Base-by-base conservation (phyloP, 495 filamentous ascomycete species). In the Xylaria grammica region DNA sequence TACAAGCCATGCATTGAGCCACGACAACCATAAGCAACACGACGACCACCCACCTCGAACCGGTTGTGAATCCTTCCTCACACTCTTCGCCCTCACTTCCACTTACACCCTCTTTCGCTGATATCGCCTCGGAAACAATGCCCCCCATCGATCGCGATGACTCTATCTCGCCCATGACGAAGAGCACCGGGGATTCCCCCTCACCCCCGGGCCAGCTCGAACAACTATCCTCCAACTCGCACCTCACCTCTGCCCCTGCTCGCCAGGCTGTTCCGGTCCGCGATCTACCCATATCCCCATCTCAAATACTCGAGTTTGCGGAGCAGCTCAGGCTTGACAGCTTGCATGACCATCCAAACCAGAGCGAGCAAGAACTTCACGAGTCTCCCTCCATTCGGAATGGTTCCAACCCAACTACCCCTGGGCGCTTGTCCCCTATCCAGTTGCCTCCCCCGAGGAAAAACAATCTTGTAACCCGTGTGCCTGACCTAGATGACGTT, bases 301-400 rank as follows among this genome's bases (percentile, higher is more conserved):
- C 27, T 9, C 63, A 60, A 51, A 62, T 71, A 46, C 63, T 58
- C 27, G 55, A 36, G 68, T 69, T 36, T 60, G 60, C 62, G 3
- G 30, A 64, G 32, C 52, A 62, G 60, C 66, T 34, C 58, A 62
- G 46, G 50, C 53, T 56, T 5, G 67, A 67, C 22, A 74, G 78
- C 24, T 60, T 80, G 4, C 20, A 65, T 8, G 81, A 85, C 66
- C 79, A 83, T 63, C 51, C 82, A 32, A 82, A 83, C 65, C 76
- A 76, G 29, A 78, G 2, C 9, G 38, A 46, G n/a, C 30, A 75
- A 2, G 48, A 67, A 27, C 74, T 77, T 6, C 77, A 81, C 54
- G 75, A 77, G 5, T 63, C 56, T 10, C 29, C 66, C 15, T 72
- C 79, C 13, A 70, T 72, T n/a, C 49, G 60, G 42, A 50, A 63